Evolutionary conservation across 1,284 basidiomycete species (phyloP).

Genomic region (Cutaneotrichosporon mucoides): DNA sequence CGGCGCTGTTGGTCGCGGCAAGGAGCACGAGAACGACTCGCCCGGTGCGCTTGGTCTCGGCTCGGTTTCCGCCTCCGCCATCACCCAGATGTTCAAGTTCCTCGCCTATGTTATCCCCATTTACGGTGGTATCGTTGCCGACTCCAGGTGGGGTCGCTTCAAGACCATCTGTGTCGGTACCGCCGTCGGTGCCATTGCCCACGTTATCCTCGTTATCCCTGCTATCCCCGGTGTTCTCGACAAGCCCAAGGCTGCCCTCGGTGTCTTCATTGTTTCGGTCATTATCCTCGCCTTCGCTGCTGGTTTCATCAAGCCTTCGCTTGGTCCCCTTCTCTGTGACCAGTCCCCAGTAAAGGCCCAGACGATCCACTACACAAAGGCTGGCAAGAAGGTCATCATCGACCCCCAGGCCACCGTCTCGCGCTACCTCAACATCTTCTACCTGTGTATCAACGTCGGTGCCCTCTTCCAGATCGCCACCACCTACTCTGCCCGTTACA

Average conservation of each 20-base stretch:
- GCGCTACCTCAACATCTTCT: slow-evolving; percentile 44
- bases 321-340: slow-evolving; percentile 48
- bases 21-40: slow-evolving; percentile 55
- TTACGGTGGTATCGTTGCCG: slow-evolving; percentile 57
- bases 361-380: slow-evolving; percentile 29
- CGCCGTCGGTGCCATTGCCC: slow-evolving; percentile 37
- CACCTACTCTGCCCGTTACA: slow-evolving; percentile 42
- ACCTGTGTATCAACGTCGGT: slow-evolving; percentile 46
- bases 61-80: slow-evolving; percentile 29
- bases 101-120: slow-evolving; percentile 35
- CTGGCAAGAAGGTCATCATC: slow-evolving; percentile 47
- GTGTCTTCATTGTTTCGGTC: slow-evolving; percentile 46
- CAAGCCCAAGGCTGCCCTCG: slow-evolving; percentile 12
- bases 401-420: slow-evolving; percentile 45
- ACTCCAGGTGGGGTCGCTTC: slow-evolving; percentile 62
- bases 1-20: slow-evolving; percentile 66
- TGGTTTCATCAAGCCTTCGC: slow-evolving; percentile 49
- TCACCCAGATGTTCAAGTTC: slow-evolving; percentile 37
- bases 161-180: slow-evolving; percentile 61
- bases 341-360: slow-evolving; percentile 46
- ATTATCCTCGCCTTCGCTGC: slow-evolving; percentile 46
- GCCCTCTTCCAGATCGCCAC: slow-evolving; percentile 45
- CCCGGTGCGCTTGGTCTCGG: slow-evolving; percentile 55
- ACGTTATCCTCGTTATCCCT: slow-evolving; percentile 42
- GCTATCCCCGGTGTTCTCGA: slow-evolving; percentile 44